Evolutionary conservation across 805 yeast species (phyloP).

Genomic region (Blastobotrys americana): DNA sequence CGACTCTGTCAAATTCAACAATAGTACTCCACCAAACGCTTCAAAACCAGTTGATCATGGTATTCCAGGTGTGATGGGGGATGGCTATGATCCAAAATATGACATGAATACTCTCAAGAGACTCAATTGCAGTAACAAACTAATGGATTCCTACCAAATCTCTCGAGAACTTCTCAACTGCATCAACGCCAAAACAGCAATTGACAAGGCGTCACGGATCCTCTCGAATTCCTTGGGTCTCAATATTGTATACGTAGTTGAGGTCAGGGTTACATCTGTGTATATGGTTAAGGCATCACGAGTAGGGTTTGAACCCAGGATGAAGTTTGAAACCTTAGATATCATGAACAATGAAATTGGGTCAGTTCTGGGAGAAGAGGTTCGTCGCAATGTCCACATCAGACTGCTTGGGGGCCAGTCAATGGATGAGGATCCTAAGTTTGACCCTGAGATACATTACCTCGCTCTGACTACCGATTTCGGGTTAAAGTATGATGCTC

Average conservation of each 20-base stretch:
- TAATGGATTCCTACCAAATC: constrained; percentile 24
- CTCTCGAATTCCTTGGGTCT: constrained; percentile 21
- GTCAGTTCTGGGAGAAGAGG: constrained; percentile 3
- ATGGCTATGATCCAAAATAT: constrained; percentile 3
- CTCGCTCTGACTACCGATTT: constrained; percentile 16
- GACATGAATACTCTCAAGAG: constrained; percentile 11
- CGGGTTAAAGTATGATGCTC: constrained; percentile 19
- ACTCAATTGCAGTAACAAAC: constrained; percentile 12
- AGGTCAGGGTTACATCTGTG: constrained; percentile 14
- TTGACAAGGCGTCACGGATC: constrained; percentile 24
- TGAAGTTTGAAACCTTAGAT: not conserved
- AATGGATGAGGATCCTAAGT: constrained; percentile 9
- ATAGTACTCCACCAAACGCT: not conserved
- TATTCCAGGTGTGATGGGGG: constrained; percentile 1
- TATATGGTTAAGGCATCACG: constrained; percentile 2
- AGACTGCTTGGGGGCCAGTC: constrained; percentile 19
- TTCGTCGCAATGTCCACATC: constrained; percentile 9
- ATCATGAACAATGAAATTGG: not conserved
- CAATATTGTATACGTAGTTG: constrained; percentile 24
- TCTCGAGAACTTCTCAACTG: constrained; percentile 21
- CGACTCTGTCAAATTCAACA: not conserved
- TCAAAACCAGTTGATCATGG: not conserved
- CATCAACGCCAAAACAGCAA: constrained; percentile 18
- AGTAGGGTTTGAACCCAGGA: not conserved
- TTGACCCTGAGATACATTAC: constrained; percentile 17